Evolutionary conservation across 2,329 filamentous ascomycete species (phyloP).

Genomic region (Botrytis deweyae): DNA sequence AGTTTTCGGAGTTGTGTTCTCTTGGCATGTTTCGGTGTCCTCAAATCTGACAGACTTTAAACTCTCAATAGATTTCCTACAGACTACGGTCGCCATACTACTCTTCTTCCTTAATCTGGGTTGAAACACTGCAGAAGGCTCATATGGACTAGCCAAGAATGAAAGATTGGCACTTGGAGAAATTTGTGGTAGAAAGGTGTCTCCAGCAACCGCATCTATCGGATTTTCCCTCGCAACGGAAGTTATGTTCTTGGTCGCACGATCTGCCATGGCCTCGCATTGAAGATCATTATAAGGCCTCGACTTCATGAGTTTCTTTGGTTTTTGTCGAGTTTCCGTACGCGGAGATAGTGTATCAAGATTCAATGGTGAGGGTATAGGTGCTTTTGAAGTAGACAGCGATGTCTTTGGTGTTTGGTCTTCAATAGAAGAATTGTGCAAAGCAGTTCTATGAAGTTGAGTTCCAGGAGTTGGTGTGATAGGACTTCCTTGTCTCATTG

Average conservation of each 20-base stretch:
- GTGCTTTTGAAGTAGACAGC: background rate
- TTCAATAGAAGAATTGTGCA: background rate
- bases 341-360: background rate
- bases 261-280: background rate
- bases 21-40: background rate
- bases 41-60: constrained; percentile 17
- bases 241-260: background rate
- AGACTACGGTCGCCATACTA: background rate
- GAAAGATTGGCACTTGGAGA: constrained; percentile 2
- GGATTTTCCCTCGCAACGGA: too few species aligned
- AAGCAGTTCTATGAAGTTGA: background rate
- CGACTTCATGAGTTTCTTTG: background rate
- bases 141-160: constrained; percentile 18
- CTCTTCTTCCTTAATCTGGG: background rate
- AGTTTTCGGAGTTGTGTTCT: background rate
- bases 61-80: constrained; percentile 6
- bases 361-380: background rate
- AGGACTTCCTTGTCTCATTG: background rate
- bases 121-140: background rate
- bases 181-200: background rate
- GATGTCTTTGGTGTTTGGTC: background rate
- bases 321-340: background rate
- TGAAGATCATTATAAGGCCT: background rate
- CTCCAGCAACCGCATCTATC: background rate
- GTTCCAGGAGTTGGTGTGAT: background rate